These are phyloP conservation scores for Serendipita sp. DNA, from an alignment of 768 basidiomycete species.

Conservation along the genomic window DNA sequence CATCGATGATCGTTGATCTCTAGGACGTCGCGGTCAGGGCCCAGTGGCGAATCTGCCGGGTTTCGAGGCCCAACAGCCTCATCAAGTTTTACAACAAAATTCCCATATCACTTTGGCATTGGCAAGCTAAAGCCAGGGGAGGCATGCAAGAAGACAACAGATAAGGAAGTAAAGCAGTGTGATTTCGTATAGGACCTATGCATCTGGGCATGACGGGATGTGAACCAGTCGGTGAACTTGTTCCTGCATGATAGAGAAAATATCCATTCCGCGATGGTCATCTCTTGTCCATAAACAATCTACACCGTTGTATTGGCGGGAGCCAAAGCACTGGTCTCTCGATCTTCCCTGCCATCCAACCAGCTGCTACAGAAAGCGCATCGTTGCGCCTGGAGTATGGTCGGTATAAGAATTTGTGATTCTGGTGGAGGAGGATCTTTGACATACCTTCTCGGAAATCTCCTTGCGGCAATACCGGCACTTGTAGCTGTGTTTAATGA, in stretches of 20 bases:
- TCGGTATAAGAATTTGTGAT: neutral
- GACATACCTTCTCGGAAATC: constrained; percentile 25
- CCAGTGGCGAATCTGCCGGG: no score
- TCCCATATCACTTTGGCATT: no score
- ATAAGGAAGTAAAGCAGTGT: no score
- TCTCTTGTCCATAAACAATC: neutral
- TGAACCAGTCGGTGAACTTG: neutral
- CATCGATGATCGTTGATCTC: no score
- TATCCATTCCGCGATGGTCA: neutral
- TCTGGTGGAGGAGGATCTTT: neutral
- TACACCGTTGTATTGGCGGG: neutral
- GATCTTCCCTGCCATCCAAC: constrained; percentile 28
- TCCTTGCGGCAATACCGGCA: constrained; percentile 31
- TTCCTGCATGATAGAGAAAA: neutral
- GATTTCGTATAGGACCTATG: no score
- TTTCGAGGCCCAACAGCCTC: no score
- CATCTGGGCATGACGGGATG: no score
- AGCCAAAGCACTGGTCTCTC: neutral
- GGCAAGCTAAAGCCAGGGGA: no score
- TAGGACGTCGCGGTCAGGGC: no score
- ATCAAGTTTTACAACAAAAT: no score
- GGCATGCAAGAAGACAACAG: no score
- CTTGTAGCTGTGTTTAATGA: constrained; percentile 26
- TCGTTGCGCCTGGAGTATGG: constrained; percentile 19
- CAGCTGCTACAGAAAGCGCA: constrained; percentile 29